Evolutionary conservation across 2,329 filamentous ascomycete genomes (phyloP), one percentile per base, ranked within the genome.

Genomic region (Nigrospora sphaerica): DNA sequence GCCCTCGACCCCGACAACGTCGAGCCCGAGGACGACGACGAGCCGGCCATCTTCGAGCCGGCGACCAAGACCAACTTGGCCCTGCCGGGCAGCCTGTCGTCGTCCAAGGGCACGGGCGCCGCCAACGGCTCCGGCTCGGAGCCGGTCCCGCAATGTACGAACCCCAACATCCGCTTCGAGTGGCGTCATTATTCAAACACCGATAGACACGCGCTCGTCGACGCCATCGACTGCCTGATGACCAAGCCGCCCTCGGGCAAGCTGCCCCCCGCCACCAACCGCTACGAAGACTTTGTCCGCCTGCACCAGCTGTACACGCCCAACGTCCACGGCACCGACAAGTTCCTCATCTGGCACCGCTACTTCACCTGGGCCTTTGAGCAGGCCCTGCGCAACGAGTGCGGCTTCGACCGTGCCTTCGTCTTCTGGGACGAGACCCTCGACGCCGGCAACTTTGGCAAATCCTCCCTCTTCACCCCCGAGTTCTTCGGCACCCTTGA

Each of bases 361-460:
- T 63, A 63, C 55, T 63, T 55, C 51, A 49, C 57, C 13, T 61
- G 58, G 55, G 52, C 55, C 16, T 55, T 61, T 35, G 58, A 59
- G 48, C 57, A 61, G 48, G 44, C 59, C 16, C 50, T 63, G 16
- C 58, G 61, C 17, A 55, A 61, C 32, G 61, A 62, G 54, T 63
- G 61, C 37, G 59, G 58, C 38, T 62, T 62, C 49, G 49, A 55
- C 53, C 32, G 53, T 10, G 55, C 58, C 14, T 56, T 63, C 51
- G 54, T 59, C 31, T 63, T 59, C 58, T 63, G 61, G 61, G 60
- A 63, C 43, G 61, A 63, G 59, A 62, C 61, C 52, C 58, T 58
- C 34, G 61, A 60, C 53, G 57, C 61, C 39, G 61, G 61, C 17
- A 53, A 47, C 39, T 63, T 62, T 45, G 41, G 51, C 37, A 52